Conservation (phyloP, 2,329 filamentous ascomycete species). For the Colletotrichum abscissum region DNA sequence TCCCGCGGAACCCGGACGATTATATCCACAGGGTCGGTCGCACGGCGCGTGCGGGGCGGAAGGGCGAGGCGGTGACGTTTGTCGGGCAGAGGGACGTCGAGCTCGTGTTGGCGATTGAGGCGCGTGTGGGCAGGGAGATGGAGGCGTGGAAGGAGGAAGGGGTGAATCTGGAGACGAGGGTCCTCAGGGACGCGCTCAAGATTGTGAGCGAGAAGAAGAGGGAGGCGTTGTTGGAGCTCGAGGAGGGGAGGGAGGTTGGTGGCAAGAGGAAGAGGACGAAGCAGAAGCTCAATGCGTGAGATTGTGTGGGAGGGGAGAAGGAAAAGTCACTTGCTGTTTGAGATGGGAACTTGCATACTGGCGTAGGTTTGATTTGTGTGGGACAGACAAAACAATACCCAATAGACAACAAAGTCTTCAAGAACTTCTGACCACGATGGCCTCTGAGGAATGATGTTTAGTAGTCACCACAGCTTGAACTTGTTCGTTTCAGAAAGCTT, state of each 20-base stretch:
- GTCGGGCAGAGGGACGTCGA: slow-evolving; percentile 94
- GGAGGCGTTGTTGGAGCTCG: slow-evolving; percentile 89
- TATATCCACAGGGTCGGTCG: slow-evolving; percentile 97
- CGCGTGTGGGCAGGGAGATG: slow-evolving; percentile 83
- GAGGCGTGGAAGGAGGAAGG: slow-evolving; percentile 88
- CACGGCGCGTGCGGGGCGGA: slow-evolving; percentile 90
- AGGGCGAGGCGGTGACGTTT: slow-evolving; percentile 85
- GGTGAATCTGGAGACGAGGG: slow-evolving; percentile 92
- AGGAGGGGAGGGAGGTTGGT: slow-evolving; percentile 89
- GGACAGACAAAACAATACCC: slow-evolving; percentile 31
- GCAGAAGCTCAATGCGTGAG: slow-evolving; percentile 58
- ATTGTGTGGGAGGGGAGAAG: background rate
- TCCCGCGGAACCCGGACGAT: slow-evolving; percentile 95
- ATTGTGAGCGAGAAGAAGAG: slow-evolving; percentile 95
- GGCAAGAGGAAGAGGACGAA: slow-evolving; percentile 80
- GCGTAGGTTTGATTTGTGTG: background rate
- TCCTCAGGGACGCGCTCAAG: slow-evolving; percentile 87
- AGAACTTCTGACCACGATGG: background rate
- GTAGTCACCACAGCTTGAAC: too few relatives aligned
- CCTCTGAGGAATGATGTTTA: too few relatives aligned
- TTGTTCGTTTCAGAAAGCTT: too few relatives aligned
- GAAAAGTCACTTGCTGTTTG: too few relatives aligned
- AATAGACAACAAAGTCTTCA: background rate
- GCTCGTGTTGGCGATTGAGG: slow-evolving; percentile 90
- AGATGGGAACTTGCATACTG: background rate